Base-by-base conservation (phyloP, 768 basidiomycete species). In the Serpula lacrymans region DNA sequence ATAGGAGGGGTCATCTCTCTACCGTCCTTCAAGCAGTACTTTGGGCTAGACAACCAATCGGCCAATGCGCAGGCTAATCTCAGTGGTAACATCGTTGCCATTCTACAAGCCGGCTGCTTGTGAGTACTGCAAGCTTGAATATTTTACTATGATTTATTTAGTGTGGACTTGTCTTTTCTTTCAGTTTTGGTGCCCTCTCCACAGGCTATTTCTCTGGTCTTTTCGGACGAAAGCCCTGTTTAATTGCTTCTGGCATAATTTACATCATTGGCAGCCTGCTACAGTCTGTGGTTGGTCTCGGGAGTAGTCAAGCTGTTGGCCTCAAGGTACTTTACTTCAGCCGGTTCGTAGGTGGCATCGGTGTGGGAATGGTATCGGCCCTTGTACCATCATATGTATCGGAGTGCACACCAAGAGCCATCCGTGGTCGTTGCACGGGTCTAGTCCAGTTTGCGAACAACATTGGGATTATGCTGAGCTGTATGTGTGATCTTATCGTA, bases 301-400 rank as follows among this genome's bases (percentile, higher is more conserved):
- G 72, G 13, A 67, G 57, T 45, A 62, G 52, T 30, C 57, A 49
- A 40, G 37, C 21, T 5, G 62, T 66, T 3, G 69, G 56, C 10
- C 51, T 72, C 8, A 52, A 52, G 7, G 63, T 72, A 6, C 60
- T 74, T 26, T 74, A 69, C 46, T 70, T 70, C 48, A 63, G 71
- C 38, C 68, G 78, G 4, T 83, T 82, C 57, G 41, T 84, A 0
- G 70, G 74, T 5, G 82, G 84, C 14, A 62, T 82, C 37, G 80
- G 82, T 6, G 69, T 82, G 21, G 78, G 80, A 11, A 71, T 74
- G 67, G 64, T 71, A 6, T 67, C 70, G 1, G 71, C 74, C 4
- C 54, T 77, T 2, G 67, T 74, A 5, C 75, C 76, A 10, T 62
- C 72, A 0, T 78, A 77, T 34, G 64, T 75, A 8, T 75, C 74